A percentile compares a stretch with the other conserved stretches of the same genome.
phyloP scores from a whole-genome alignment of 805 yeast genomes.

The Candida nemodendra region DNA sequence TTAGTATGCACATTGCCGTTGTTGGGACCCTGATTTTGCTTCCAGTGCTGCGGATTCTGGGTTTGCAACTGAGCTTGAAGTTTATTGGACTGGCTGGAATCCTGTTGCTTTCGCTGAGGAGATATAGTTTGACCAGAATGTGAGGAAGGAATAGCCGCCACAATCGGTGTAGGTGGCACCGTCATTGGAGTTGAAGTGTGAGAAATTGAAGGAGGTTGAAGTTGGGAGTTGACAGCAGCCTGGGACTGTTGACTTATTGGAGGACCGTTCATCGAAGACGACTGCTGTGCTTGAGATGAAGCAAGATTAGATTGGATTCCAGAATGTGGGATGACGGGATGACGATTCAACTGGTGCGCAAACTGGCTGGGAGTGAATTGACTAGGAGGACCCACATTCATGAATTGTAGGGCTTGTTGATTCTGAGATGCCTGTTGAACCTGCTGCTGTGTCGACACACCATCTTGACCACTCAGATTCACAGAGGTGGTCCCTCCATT shows the following conservation, averaged over 20 bases:
- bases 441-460: constrained; percentile 6
- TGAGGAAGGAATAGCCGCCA: neutral
- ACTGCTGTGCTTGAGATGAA: constrained; percentile 3
- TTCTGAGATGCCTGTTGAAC: constrained; percentile 10
- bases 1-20: constrained; percentile 14
- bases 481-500: constrained; percentile 1
- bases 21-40: constrained; percentile 20
- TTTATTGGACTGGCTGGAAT: neutral
- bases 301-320: constrained; percentile 11
- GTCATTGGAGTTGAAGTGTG: constrained; percentile 21
- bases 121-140: neutral
- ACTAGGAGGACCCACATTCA: constrained; percentile 9
- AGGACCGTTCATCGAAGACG: constrained; percentile 5
- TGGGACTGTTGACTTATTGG: constrained; percentile 1
- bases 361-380: constrained; percentile 11
- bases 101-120: neutral
- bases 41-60: constrained; percentile 16
- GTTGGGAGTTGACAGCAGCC: neutral
- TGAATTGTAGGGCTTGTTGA: constrained; percentile 9
- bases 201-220: constrained; percentile 4
- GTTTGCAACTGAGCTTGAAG: constrained; percentile 3
- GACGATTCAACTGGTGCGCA: constrained; percentile 12
- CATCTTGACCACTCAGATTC: constrained; percentile 1
- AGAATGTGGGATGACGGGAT: constrained; percentile 9
- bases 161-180: constrained; percentile 19